These are phyloP conservation scores for Ascochyta clinopodiicola DNA, from an alignment of 2,329 filamentous ascomycete species.

Conservation along the genomic window DNA sequence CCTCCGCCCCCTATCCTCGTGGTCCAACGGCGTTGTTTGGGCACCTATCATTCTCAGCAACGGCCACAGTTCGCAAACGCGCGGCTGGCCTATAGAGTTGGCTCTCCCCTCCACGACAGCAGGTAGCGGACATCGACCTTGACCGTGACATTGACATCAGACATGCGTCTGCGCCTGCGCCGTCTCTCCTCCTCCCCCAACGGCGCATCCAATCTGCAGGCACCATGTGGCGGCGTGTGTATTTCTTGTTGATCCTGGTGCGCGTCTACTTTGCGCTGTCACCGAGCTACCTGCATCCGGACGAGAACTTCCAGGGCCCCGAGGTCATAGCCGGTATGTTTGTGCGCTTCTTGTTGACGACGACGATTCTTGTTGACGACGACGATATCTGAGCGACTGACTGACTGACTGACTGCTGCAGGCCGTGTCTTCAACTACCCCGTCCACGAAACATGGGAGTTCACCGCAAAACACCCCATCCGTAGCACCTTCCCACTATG, in stretches of 20 bases:
- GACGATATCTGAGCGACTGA: conserved; percentile 1
- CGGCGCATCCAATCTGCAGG: conserved; percentile 28
- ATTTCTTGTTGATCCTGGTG: conserved; percentile 82
- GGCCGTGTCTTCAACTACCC: conserved; percentile 93
- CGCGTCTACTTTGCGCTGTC: conserved; percentile 93
- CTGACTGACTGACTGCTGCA: conserved; percentile 49
- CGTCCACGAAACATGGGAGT: conserved; percentile 92
- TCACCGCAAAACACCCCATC: conserved; percentile 84
- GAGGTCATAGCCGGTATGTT: conserved; percentile 88
- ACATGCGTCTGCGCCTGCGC: conserved; percentile 36
- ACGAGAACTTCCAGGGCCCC: conserved; percentile 98
- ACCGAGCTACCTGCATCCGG: conserved; percentile 95
- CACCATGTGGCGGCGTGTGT: conserved; percentile 87
- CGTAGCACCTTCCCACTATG: conserved; percentile 97
- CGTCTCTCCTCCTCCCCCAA: conserved; percentile 19
- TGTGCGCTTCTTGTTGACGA: not conserved
- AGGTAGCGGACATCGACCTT: conserved; percentile 22
- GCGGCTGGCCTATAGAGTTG: conserved; percentile 28
- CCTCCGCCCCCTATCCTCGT: conserved; percentile 7
- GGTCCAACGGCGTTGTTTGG: conserved; percentile 15
- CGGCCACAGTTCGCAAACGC: conserved; percentile 23
- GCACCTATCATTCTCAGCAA: conserved; percentile 14
- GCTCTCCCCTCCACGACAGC: conserved; percentile 23
- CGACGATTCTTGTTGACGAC: not conserved
- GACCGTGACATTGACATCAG: too few species aligned